Evolutionary conservation across 2,329 filamentous ascomycete species (phyloP).

Genomic region (Fonsecaea nubica): DNA sequence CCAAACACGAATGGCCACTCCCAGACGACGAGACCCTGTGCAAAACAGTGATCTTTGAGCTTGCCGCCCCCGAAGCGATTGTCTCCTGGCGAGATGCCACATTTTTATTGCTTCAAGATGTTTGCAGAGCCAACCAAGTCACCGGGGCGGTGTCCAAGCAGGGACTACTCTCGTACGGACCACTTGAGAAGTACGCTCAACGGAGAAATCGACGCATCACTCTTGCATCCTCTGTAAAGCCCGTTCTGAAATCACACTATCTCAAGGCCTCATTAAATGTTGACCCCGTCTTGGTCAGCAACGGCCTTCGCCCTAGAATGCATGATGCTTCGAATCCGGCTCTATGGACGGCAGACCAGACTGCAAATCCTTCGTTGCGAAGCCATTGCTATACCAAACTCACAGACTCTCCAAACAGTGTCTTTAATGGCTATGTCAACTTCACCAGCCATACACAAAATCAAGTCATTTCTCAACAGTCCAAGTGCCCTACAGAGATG

Average conservation of each 20-base stretch:
- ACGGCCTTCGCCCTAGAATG: conserved; percentile 53
- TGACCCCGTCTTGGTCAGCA: conserved; percentile 53
- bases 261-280: conserved; percentile 30
- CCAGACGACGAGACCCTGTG: conserved; percentile 44
- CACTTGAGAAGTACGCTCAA: conserved; percentile 26
- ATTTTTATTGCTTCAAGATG: conserved; percentile 49
- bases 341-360: conserved; percentile 37
- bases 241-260: conserved; percentile 37
- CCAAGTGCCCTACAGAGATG: conserved; percentile 56
- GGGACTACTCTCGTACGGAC: conserved; percentile 14
- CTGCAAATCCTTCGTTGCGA: conserved; percentile 17
- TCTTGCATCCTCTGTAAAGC: conserved; percentile 31
- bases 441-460: conserved; percentile 51
- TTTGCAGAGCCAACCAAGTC: conserved; percentile 35
- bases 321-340: conserved; percentile 43
- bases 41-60: conserved; percentile 61
- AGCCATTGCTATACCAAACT: conserved; percentile 24
- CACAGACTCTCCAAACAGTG: conserved; percentile 3
- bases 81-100: conserved; percentile 59
- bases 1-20: conserved; percentile 64
- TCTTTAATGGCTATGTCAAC: conserved; percentile 25
- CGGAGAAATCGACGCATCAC: conserved; percentile 30
- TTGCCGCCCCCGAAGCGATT: conserved; percentile 52
- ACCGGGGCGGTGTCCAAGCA: not conserved
- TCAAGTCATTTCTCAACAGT: conserved; percentile 58